phyloP scores from a whole-genome alignment of 495 filamentous ascomycete species.

The Xylaria curta region DNA sequence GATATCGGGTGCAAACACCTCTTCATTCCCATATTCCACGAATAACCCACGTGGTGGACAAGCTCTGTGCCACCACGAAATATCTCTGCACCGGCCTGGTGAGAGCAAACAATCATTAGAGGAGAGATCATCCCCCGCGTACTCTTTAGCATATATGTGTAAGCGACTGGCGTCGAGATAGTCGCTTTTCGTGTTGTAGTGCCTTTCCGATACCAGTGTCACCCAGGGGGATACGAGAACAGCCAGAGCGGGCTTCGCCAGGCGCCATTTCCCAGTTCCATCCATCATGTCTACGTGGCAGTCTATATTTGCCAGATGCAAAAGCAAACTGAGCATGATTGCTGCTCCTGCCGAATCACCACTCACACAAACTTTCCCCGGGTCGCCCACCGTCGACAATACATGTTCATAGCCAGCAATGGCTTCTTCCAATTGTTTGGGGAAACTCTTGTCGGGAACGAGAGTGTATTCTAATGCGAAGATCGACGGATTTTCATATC shows the following conservation, averaged over 20 bases:
- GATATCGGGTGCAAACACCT: constrained; percentile 72
- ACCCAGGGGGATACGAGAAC: constrained; percentile 67
- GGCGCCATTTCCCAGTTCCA: constrained; percentile 28
- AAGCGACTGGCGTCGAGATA: constrained; percentile 63
- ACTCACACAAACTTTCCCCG: constrained; percentile 64
- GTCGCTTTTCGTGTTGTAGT: constrained; percentile 65
- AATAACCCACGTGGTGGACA: constrained; percentile 64
- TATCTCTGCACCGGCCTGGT: constrained; percentile 69
- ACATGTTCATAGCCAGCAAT: constrained; percentile 70
- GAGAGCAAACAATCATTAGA: constrained; percentile 64
- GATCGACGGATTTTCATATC: constrained; percentile 75
- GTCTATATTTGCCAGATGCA: constrained; percentile 55
- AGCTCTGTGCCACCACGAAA: constrained; percentile 66
- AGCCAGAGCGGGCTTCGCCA: constrained; percentile 55
- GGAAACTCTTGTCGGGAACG: constrained; percentile 74
- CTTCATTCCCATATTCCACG: constrained; percentile 72
- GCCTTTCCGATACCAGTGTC: constrained; percentile 60
- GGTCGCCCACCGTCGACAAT: constrained; percentile 57
- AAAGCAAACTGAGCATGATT: constrained; percentile 69
- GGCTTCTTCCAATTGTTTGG: constrained; percentile 70
- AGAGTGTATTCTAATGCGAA: constrained; percentile 80
- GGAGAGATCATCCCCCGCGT: constrained; percentile 58
- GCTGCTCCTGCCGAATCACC: constrained; percentile 80
- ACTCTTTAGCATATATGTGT: constrained; percentile 68
- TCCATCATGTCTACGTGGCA: constrained; percentile 42